Conservation (phyloP, 768 basidiomycete genomes). For the Termitomyces sp. region DNA sequence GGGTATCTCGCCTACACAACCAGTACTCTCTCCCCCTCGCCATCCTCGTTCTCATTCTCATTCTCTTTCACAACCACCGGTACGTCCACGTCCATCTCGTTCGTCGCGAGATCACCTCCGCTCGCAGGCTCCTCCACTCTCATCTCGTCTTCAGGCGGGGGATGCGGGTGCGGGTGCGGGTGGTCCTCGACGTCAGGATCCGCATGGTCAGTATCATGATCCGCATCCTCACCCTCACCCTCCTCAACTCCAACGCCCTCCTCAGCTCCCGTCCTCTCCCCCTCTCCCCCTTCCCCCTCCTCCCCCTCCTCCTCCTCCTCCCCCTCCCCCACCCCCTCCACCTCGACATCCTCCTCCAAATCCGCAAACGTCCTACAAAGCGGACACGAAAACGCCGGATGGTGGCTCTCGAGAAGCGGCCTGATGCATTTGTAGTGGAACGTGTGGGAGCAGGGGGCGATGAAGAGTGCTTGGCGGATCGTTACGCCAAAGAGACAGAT, state of each 20-base stretch:
- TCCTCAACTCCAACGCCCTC: conserved; percentile 1
- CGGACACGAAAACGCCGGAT: conserved; percentile 93
- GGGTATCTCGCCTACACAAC: too few relatives aligned
- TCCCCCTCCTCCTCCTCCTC: conserved; percentile 1
- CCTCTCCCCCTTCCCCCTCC: not conserved
- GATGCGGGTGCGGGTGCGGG: too few relatives aligned
- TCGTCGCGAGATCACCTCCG: too few relatives aligned
- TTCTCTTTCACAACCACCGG: too few relatives aligned
- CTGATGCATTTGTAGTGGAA: conserved; percentile 98
- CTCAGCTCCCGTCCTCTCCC: not conserved
- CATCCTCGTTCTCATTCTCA: too few relatives aligned
- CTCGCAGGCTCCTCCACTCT: too few relatives aligned
- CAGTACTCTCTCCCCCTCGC: too few relatives aligned
- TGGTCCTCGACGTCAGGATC: too few relatives aligned
- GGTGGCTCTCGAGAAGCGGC: conserved; percentile 83
- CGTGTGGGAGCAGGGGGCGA: conserved; percentile 95
- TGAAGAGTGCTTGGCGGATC: conserved; percentile 94
- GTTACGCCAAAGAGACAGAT: conserved; percentile 91
- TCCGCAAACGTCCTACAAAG: conserved; percentile 94
- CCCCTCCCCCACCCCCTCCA: conserved; percentile 16
- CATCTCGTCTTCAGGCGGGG: too few relatives aligned
- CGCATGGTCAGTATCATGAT: too few relatives aligned
- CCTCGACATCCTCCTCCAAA: conserved; percentile 92
- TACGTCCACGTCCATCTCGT: too few relatives aligned
- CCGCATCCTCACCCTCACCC: not conserved